phyloP scores from a whole-genome alignment of 2,329 filamentous ascomycete genomes.

The Penicillium janthinellum region DNA sequence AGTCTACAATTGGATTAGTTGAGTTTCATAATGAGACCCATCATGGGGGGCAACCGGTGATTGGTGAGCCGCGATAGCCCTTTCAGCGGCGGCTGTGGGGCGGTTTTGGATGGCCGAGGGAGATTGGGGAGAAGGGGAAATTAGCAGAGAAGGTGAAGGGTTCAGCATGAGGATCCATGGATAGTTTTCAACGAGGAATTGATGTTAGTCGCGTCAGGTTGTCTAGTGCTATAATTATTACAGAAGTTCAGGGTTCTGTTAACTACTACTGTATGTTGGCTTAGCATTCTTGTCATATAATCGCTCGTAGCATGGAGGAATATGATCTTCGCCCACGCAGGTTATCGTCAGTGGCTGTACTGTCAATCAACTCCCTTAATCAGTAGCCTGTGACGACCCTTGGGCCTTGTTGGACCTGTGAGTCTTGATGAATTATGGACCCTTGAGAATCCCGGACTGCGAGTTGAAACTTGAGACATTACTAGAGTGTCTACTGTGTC shows the following conservation, averaged over 20 bases:
- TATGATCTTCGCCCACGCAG: neutral
- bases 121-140: neutral
- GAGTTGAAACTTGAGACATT: neutral
- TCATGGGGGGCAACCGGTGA: neutral
- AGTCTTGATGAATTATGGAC: no score
- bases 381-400: neutral
- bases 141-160: neutral
- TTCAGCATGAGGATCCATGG: no score
- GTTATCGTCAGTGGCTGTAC: neutral
- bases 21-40: conserved; percentile 27
- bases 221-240: no score
- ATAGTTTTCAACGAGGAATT: no score
- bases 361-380: neutral
- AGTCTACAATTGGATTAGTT: conserved; percentile 18
- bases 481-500: neutral
- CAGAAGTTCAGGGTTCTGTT: no score
- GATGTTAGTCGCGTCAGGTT: no score
- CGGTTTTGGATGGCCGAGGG: conserved; percentile 4
- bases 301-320: no score
- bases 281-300: no score
- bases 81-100: neutral
- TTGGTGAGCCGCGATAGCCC: neutral
- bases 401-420: no score
- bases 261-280: no score
- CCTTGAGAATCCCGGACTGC: neutral